Conservation (phyloP, 208 protist species). For the Plasmodiophora brassicae region DNA sequence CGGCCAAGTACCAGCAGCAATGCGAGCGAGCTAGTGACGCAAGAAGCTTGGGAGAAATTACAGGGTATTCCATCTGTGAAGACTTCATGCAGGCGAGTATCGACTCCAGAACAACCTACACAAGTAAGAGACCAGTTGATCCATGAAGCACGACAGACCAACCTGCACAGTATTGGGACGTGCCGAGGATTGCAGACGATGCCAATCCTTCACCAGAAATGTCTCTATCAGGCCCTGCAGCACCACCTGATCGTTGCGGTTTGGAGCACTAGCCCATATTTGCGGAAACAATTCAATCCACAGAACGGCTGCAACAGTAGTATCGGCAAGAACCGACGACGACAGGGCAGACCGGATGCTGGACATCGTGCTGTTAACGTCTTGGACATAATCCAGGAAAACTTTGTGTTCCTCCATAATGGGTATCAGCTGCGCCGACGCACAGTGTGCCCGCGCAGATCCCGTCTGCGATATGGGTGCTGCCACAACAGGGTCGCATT, state of each 20-base stretch:
- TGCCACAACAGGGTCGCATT: no score
- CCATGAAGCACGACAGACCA: not conserved
- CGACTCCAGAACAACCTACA: not conserved
- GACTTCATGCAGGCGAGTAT: not conserved
- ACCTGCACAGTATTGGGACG: constrained; percentile 36
- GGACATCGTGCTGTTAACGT: not conserved
- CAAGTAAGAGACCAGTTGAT: not conserved
- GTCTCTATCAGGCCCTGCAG: not conserved
- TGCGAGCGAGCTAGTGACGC: not conserved
- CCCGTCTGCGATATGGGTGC: not conserved
- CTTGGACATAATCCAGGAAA: not conserved
- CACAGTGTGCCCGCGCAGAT: not conserved
- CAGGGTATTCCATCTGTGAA: no score
- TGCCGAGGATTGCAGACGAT: not conserved
- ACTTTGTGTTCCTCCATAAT: not conserved
- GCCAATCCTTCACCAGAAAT: constrained; percentile 33
- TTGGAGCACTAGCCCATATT: constrained; percentile 12
- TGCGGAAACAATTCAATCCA: constrained; percentile 28
- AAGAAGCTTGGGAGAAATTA: not conserved
- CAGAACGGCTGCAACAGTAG: not conserved
- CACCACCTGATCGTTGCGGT: not conserved
- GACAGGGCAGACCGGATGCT: no score
- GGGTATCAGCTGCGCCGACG: not conserved
- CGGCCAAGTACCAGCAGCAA: not conserved
- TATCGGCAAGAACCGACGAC: not conserved